A percentile compares a stretch with the other conserved stretches of the same genome.
Evolutionary conservation across 1,139 yeast genomes (phyloP).

Genomic region (Debaryomycetaceae sp.): DNA sequence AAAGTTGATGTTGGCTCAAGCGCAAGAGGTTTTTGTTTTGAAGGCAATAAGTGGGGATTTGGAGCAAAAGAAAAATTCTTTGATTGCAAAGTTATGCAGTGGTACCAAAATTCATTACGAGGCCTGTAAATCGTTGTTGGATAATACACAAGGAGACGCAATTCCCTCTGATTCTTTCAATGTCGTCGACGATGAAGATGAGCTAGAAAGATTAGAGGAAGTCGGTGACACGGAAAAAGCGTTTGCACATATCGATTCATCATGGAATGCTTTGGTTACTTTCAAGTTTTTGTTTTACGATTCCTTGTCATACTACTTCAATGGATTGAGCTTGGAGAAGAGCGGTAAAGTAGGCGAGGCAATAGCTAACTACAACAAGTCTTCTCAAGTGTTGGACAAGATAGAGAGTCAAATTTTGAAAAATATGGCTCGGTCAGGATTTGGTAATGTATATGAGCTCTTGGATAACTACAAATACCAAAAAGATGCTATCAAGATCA

Average conservation of each 20-base stretch:
- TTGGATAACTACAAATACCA: conserved; percentile 44
- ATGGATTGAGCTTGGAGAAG: conserved; percentile 48
- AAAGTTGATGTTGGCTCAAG: conserved; percentile 75
- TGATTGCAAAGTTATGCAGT: conserved; percentile 69
- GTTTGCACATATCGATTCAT: conserved; percentile 42
- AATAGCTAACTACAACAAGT: conserved; percentile 60
- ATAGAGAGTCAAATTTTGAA: conserved; percentile 24
- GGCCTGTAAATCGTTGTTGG: conserved; percentile 39
- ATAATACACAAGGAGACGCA: conserved; percentile 13
- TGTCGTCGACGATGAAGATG: conserved; percentile 11
- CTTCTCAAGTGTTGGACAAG: conserved; percentile 37
- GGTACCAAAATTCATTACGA: conserved; percentile 58
- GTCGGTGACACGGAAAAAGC: conserved; percentile 35
- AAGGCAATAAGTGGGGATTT: conserved; percentile 53
- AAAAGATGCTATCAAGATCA: conserved; percentile 41
- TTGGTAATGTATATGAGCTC: conserved; percentile 31
- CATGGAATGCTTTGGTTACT: conserved; percentile 42
- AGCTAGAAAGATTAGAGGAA: conserved; percentile 13
- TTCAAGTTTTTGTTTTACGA: conserved; percentile 48
- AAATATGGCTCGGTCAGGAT: conserved; percentile 23
- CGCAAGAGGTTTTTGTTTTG: conserved; percentile 78
- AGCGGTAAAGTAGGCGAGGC: conserved; percentile 70
- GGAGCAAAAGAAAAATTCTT: conserved; percentile 54
- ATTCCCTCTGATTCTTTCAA: conserved; percentile 5
- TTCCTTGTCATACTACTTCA: conserved; percentile 47